A percentile compares a stretch with the other conserved stretches of the same genome.
These are phyloP conservation scores for Tetracladium maxilliforme DNA, from an alignment of 2,329 filamentous ascomycete species.

Conservation along the genomic window DNA sequence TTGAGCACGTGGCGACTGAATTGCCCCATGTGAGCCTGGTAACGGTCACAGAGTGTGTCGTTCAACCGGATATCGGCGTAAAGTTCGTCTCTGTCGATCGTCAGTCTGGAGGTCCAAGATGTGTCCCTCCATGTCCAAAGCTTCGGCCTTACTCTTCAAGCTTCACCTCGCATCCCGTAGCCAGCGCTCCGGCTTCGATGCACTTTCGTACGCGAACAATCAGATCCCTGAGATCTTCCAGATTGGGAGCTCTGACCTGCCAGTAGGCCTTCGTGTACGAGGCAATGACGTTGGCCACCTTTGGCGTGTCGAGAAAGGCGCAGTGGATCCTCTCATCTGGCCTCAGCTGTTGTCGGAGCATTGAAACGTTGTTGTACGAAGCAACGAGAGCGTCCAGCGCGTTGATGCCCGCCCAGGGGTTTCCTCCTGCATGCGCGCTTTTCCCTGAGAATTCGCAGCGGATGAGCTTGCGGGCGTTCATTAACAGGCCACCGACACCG, in stretches of 20 bases:
- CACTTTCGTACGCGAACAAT: conserved; percentile 8
- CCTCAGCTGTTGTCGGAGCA: conserved; percentile 16
- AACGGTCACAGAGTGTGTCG: conserved; percentile 6
- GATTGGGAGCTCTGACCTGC: conserved; percentile 7
- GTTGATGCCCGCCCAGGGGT: conserved; percentile 22
- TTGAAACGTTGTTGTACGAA: conserved; percentile 16
- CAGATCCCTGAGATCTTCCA: conserved; percentile 6
- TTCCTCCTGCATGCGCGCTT: conserved; percentile 19
- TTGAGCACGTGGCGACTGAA: conserved; percentile 4
- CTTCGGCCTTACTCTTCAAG: conserved; percentile 13
- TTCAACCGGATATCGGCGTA: conserved; percentile 9
- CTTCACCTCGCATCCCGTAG: conserved; percentile 9
- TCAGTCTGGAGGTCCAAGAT: neutral
- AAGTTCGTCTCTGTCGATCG: conserved; percentile 5
- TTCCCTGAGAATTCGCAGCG: conserved; percentile 12
- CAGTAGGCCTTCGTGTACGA: conserved; percentile 9
- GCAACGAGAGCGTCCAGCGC: conserved; percentile 21
- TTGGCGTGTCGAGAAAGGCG: conserved; percentile 5
- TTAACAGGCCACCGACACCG: conserved; percentile 1
- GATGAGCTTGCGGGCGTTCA: conserved; percentile 1
- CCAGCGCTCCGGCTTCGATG: conserved; percentile 10
- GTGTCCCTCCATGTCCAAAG: neutral
- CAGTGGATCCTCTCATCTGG: conserved; percentile 21
- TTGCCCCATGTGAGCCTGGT: conserved; percentile 6
- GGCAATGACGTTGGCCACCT: conserved; percentile 8